Conservation (phyloP, 495 filamentous ascomycete species). For the Darksidea phi region DNA sequence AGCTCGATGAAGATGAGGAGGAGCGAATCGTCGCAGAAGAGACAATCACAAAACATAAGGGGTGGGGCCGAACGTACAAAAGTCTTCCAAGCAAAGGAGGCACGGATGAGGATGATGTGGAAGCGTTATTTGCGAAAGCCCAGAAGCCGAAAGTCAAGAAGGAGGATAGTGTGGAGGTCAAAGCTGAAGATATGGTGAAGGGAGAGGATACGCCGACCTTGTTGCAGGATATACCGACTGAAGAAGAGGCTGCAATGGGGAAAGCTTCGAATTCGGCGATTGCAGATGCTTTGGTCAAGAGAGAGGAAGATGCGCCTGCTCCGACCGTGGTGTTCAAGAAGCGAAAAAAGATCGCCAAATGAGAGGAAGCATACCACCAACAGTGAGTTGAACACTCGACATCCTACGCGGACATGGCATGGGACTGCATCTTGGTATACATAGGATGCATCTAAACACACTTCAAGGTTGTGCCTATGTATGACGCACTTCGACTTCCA, state of each 20-base stretch:
- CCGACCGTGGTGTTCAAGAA: constrained; percentile 35
- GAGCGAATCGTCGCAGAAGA: constrained; percentile 62
- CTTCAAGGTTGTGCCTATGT: too few relatives aligned
- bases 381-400: too few relatives aligned
- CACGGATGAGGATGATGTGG: constrained; percentile 61
- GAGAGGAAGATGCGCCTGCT: constrained; percentile 4
- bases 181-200: constrained; percentile 43
- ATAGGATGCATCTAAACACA: too few relatives aligned
- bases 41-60: constrained; percentile 59
- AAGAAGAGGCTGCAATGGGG: background rate
- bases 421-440: too few relatives aligned
- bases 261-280: background rate
- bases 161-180: constrained; percentile 37
- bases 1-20: constrained; percentile 61
- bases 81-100: constrained; percentile 56
- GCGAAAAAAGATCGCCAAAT: constrained; percentile 29
- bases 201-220: constrained; percentile 33
- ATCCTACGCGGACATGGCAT: too few relatives aligned
- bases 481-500: too few relatives aligned
- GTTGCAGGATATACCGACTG: constrained; percentile 20
- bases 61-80: constrained; percentile 72
- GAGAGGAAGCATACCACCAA: background rate
- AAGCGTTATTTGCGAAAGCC: constrained; percentile 60
- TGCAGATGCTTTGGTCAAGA: constrained; percentile 1
- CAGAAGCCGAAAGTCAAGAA: constrained; percentile 37